These are phyloP conservation scores for Fallopia convolvulus DNA, from an alignment of 148 eudicot genomes.

Conservation along the genomic window DNA sequence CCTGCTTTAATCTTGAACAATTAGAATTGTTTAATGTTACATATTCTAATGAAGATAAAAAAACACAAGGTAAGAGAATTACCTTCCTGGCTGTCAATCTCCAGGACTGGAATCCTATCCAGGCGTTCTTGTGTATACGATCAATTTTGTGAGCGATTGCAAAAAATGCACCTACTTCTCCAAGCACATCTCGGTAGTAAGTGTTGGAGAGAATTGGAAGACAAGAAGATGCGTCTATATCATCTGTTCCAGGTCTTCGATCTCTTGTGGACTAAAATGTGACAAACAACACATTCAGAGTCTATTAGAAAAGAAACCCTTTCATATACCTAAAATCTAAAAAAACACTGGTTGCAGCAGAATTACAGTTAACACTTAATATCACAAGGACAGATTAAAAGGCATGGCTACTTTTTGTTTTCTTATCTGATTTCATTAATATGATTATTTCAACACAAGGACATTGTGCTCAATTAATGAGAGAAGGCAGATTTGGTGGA, in stretches of 20 bases:
- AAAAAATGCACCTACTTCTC: constrained; percentile 81
- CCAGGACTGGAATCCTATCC: constrained; percentile 99
- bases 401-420: no score
- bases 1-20: constrained; percentile 30
- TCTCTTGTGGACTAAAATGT: constrained; percentile 59
- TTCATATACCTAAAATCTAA: no score
- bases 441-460: not conserved
- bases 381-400: no score
- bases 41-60: not conserved
- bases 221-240: constrained; percentile 83
- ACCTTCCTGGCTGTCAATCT: constrained; percentile 78
- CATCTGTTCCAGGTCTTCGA: constrained; percentile 69
- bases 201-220: constrained; percentile 58
- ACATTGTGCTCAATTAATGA: no score
- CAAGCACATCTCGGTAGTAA: constrained; percentile 71
- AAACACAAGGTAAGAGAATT: constrained; percentile 2
- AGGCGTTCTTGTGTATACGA: constrained; percentile 80
- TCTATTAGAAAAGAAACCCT: not conserved
- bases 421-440: not conserved
- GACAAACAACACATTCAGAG: not conserved
- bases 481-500: not conserved
- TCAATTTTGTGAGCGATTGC: constrained; percentile 81
- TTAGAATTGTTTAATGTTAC: not conserved
- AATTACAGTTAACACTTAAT: no score
- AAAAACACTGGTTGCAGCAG: no score